These are phyloP conservation scores for Monosporozyma yasuniensis DNA, from an alignment of 805 yeast species.

Conservation along the genomic window DNA sequence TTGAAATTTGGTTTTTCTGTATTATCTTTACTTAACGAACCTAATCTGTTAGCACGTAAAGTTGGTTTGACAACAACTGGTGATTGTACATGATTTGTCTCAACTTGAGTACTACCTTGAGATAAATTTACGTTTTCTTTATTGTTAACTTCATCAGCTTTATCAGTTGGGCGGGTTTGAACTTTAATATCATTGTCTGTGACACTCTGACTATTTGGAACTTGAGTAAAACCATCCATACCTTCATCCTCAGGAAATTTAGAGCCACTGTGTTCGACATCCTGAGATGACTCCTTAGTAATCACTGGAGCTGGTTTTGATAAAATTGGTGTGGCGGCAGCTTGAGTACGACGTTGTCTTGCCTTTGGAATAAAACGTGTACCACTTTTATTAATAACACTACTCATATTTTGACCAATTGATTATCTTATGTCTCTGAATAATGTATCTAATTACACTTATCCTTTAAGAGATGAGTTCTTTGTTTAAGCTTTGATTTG, in stretches of 20 bases:
- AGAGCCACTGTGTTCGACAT: slow-evolving; percentile 1
- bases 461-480: background rate
- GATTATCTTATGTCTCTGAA: background rate
- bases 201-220: background rate
- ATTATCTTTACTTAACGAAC: slow-evolving; percentile 2
- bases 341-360: slow-evolving; percentile 34
- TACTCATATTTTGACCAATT: slow-evolving; percentile 24
- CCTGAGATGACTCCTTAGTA: background rate
- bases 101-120: slow-evolving; percentile 5
- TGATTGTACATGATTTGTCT: background rate
- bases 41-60: background rate
- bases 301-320: slow-evolving; percentile 1
- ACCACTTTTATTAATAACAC: slow-evolving; percentile 40
- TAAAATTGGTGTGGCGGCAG: slow-evolving; percentile 17
- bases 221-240: slow-evolving; percentile 5
- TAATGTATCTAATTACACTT: background rate
- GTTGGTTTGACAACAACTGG: background rate
- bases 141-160: background rate
- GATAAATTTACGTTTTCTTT: background rate
- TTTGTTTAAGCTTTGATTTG: background rate
- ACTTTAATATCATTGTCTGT: background rate
- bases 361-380: slow-evolving; percentile 60
- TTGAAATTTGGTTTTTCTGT: slow-evolving; percentile 5
- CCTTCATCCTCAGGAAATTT: slow-evolving; percentile 1
- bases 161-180: background rate